Evolutionary conservation across 371 early-diverging fungal genomes (phyloP).

Genomic region (Umbelopsis sp.): DNA sequence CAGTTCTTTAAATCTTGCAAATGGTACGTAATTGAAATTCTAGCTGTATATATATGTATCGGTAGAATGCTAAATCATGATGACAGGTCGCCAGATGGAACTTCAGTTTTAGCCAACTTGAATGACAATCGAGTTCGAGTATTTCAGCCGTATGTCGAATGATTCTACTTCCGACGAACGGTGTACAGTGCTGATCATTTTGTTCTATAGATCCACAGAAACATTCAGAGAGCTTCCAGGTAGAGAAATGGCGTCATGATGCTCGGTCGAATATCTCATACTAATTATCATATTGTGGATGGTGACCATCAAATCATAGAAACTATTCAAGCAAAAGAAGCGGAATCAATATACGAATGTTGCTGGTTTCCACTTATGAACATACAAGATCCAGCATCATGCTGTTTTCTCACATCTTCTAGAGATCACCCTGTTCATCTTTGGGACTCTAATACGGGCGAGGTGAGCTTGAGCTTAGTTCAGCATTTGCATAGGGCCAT

Average conservation of each 20-base stretch:
- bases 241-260: constrained; percentile 18
- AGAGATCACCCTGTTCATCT: constrained; percentile 73
- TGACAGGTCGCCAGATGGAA: constrained; percentile 70
- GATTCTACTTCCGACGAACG: neutral
- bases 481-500: neutral
- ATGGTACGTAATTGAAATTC: constrained; percentile 29
- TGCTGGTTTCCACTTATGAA: constrained; percentile 75
- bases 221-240: constrained; percentile 34
- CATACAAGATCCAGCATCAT: constrained; percentile 63
- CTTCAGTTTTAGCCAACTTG: constrained; percentile 60
- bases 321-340: constrained; percentile 49
- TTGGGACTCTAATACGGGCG: constrained; percentile 70
- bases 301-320: constrained; percentile 22
- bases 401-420: constrained; percentile 65
- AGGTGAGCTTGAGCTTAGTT: constrained; percentile 31
- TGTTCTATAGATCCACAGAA: constrained; percentile 8
- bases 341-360: constrained; percentile 67
- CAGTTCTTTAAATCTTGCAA: constrained; percentile 42
- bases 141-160: constrained; percentile 51
- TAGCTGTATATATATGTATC: neutral
- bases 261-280: neutral
- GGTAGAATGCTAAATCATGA: too few species aligned
- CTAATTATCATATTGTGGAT: neutral
- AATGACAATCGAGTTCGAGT: constrained; percentile 64
- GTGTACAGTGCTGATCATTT: neutral